Conservation (phyloP, 129 eudicot species). For the Tagetes patula region DNA sequence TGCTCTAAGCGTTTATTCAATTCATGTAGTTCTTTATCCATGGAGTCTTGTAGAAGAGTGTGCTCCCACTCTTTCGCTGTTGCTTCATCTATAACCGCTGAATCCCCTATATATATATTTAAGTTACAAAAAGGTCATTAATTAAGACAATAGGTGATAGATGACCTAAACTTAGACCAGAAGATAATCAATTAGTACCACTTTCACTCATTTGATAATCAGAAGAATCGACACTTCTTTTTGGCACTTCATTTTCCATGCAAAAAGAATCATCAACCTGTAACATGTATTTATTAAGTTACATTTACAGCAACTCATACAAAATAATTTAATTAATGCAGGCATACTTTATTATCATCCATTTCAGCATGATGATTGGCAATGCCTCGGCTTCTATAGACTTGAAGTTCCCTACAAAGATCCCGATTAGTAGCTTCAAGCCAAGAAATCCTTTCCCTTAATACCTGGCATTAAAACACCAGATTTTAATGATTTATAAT, state of each 20-base stretch:
- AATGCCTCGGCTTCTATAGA: constrained; percentile 56
- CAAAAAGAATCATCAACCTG: constrained; percentile 60
- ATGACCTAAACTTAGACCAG: constrained; percentile 3
- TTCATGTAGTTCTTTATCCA: constrained; percentile 90
- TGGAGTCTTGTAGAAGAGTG: constrained; percentile 79
- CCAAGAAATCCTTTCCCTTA: constrained; percentile 81
- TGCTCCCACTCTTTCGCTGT: constrained; percentile 98
- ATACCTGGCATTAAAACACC: constrained; percentile 42
- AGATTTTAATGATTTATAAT: not conserved
- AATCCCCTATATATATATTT: constrained; percentile 55
- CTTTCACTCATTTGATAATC: constrained; percentile 92
- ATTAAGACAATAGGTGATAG: not conserved
- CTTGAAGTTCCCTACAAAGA: constrained; percentile 81
- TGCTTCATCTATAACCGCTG: constrained; percentile 87
- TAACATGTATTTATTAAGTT: constrained; percentile 14
- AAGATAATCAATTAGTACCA: constrained; percentile 47
- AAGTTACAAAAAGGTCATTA: constrained; percentile 13
- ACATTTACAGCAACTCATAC: constrained; percentile 13
- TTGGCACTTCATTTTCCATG: constrained; percentile 73
- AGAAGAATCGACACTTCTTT: constrained; percentile 70
- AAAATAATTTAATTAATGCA: constrained; percentile 8
- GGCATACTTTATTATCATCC: constrained; percentile 54
- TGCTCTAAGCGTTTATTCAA: constrained; percentile 82
- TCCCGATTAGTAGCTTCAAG: constrained; percentile 93
- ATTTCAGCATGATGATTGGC: constrained; percentile 51